These are phyloP conservation scores for Colletotrichum godetiae DNA, from an alignment of 2,329 filamentous ascomycete species.

Conservation along the genomic window DNA sequence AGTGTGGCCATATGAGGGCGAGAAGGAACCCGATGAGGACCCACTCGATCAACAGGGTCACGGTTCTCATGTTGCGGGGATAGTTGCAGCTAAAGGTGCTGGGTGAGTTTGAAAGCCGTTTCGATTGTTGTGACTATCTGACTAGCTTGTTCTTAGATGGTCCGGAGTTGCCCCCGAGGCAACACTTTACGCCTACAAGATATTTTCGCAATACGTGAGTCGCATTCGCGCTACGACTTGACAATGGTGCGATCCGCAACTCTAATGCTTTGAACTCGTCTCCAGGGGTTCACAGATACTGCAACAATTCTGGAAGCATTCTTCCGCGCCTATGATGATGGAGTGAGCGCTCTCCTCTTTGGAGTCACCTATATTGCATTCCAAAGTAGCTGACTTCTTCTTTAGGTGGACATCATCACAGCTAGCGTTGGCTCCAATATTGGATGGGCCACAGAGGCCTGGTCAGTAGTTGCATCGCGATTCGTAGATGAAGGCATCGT, in stretches of 20 bases:
- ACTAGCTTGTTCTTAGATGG: not conserved
- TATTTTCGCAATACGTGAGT: slow-evolving; percentile 34
- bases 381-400: not conserved
- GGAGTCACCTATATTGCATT: not conserved
- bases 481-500: slow-evolving; percentile 59
- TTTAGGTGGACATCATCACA: slow-evolving; percentile 53
- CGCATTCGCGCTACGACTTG: no score
- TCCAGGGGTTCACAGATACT: slow-evolving; percentile 18
- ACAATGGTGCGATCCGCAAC: no score
- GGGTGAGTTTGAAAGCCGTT: not conserved
- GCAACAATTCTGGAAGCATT: slow-evolving; percentile 46
- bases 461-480: slow-evolving; percentile 53
- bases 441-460: slow-evolving; percentile 55
- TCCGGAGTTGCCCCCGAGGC: slow-evolving; percentile 45
- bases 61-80: slow-evolving; percentile 46
- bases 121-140: not conserved
- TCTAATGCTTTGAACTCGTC: not conserved
- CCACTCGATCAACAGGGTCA: slow-evolving; percentile 42
- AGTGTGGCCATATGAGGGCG: slow-evolving; percentile 30
- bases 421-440: slow-evolving; percentile 51
- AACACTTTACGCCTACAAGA: slow-evolving; percentile 44
- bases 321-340: slow-evolving; percentile 48
- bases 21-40: slow-evolving; percentile 46
- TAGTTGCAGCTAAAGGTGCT: slow-evolving; percentile 42
- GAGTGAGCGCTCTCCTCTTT: slow-evolving; percentile 34